Percentiles rank a stretch among this genome's conserved stretches.
These are phyloP conservation scores for Beauveria rudraprayagi DNA, from an alignment of 2,329 filamentous ascomycete species.

Conservation along the genomic window DNA sequence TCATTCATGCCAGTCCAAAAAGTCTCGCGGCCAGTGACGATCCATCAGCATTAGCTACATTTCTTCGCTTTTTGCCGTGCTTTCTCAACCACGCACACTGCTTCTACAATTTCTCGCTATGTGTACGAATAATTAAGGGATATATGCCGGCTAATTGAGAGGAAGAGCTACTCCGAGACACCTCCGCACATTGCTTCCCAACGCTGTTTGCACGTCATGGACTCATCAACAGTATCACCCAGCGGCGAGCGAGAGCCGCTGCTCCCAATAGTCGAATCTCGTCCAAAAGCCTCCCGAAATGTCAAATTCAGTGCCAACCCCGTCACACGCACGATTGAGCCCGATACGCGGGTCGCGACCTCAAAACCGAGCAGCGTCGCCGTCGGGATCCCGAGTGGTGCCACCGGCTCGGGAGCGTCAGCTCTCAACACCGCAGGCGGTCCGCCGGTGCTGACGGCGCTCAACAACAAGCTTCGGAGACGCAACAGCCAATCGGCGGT, in stretches of 20 bases:
- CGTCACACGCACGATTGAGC: slow-evolving; percentile 52
- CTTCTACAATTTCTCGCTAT: background rate
- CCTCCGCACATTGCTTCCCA: background rate
- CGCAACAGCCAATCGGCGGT: slow-evolving; percentile 69
- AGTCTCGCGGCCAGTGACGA: slow-evolving; percentile 8
- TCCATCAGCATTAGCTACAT: background rate
- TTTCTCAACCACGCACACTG: background rate
- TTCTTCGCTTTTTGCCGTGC: background rate
- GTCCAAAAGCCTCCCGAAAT: slow-evolving; percentile 46
- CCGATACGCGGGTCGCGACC: slow-evolving; percentile 26
- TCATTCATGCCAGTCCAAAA: background rate
- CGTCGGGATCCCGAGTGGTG: slow-evolving; percentile 14
- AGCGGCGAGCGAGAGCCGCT: slow-evolving; percentile 29
- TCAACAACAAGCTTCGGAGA: slow-evolving; percentile 82
- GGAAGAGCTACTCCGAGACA: background rate
- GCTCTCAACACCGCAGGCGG: slow-evolving; percentile 20
- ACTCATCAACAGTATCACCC: slow-evolving; percentile 4
- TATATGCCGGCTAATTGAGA: background rate
- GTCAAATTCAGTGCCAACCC: slow-evolving; percentile 73
- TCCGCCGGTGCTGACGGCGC: slow-evolving; percentile 55
- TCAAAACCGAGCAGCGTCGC: slow-evolving; percentile 18
- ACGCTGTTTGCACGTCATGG: slow-evolving; percentile 1
- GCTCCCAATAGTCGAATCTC: slow-evolving; percentile 24
- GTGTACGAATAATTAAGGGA: slow-evolving; percentile 5
- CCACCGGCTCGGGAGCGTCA: slow-evolving; percentile 24